Evolutionary conservation across 78 protist genomes (phyloP).

Genomic region (Dictyostelium purpureum): DNA sequence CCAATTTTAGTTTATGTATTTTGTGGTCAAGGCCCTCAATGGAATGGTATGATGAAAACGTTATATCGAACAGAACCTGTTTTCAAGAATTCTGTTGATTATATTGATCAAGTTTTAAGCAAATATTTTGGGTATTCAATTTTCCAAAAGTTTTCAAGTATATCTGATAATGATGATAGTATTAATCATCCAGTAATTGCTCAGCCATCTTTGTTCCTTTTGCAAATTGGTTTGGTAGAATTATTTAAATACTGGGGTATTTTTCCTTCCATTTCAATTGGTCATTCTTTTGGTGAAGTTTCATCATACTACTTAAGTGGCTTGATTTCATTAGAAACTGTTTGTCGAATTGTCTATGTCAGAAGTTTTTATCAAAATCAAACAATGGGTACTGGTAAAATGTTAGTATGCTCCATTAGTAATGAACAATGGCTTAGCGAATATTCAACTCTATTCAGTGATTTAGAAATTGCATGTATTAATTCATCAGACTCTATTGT

Average conservation of each 20-base stretch:
- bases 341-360: conserved; percentile 33
- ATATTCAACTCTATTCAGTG: neutral
- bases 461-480: conserved; percentile 53
- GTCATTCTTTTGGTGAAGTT: conserved; percentile 81
- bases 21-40: conserved; percentile 84
- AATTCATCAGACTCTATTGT: conserved; percentile 59
- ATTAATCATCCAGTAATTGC: conserved; percentile 50
- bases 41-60: conserved; percentile 57
- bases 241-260: conserved; percentile 54
- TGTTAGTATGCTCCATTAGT: conserved; percentile 22
- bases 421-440: neutral
- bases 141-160: neutral
- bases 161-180: neutral
- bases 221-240: conserved; percentile 40
- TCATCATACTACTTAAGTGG: conserved; percentile 46
- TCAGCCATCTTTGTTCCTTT: conserved; percentile 47
- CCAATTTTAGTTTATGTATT: conserved; percentile 58
- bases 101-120: neutral
- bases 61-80: conserved; percentile 19
- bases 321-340: conserved; percentile 19
- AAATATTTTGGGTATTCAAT: conserved; percentile 45
- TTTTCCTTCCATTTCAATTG: conserved; percentile 44
- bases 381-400: conserved; percentile 55
- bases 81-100: conserved; percentile 30
- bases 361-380: conserved; percentile 32